Percentiles rank a stretch among this genome's conserved stretches.
Conservation (phyloP, 208 protist species). For the Zelonia costaricensis region DNA sequence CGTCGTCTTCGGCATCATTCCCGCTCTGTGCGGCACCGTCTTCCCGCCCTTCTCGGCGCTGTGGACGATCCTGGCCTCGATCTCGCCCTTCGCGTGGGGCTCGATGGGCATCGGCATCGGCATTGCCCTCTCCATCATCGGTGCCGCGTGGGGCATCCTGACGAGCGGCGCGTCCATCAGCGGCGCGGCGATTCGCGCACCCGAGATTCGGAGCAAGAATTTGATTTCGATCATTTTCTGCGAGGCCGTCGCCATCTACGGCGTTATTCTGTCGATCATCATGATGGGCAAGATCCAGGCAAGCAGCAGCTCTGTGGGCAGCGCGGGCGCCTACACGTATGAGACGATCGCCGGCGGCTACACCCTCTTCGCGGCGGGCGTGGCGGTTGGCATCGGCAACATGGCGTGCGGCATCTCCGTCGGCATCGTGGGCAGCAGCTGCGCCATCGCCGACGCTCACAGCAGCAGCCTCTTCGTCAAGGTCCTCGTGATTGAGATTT, state of each 20-base stretch:
- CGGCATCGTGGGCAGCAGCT: slow-evolving; percentile 96
- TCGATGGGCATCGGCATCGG: slow-evolving; percentile 78
- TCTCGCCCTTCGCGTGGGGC: slow-evolving; percentile 83
- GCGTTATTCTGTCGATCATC: slow-evolving; percentile 99
- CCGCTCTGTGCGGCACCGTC: slow-evolving; percentile 75
- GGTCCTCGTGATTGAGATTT: slow-evolving; percentile 98
- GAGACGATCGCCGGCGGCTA: slow-evolving; percentile 73
- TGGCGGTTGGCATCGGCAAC: slow-evolving; percentile 96
- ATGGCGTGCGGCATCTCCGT: slow-evolving; percentile 96
- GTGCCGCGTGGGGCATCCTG: slow-evolving; percentile 90
- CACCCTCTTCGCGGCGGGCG: slow-evolving; percentile 94
- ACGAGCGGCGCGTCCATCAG: slow-evolving; percentile 87
- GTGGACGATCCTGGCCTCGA: slow-evolving; percentile 62
- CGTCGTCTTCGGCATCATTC: slow-evolving; percentile 75
- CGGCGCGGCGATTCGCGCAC: slow-evolving; percentile 84
- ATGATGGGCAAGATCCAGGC: slow-evolving; percentile 93
- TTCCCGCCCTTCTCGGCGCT: slow-evolving; percentile 80
- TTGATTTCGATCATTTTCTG: slow-evolving; percentile 98
- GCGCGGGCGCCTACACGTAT: slow-evolving; percentile 50
- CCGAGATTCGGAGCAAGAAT: slow-evolving; percentile 93
- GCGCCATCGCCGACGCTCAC: slow-evolving; percentile 96
- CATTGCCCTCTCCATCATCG: slow-evolving; percentile 86
- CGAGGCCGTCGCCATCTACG: slow-evolving; percentile 99
- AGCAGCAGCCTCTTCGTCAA: slow-evolving; percentile 96
- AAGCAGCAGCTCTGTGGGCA: slow-evolving; percentile 42